These are phyloP conservation scores for Calophaca sinica DNA, from an alignment of 306 rosid species.

Conservation along the genomic window DNA sequence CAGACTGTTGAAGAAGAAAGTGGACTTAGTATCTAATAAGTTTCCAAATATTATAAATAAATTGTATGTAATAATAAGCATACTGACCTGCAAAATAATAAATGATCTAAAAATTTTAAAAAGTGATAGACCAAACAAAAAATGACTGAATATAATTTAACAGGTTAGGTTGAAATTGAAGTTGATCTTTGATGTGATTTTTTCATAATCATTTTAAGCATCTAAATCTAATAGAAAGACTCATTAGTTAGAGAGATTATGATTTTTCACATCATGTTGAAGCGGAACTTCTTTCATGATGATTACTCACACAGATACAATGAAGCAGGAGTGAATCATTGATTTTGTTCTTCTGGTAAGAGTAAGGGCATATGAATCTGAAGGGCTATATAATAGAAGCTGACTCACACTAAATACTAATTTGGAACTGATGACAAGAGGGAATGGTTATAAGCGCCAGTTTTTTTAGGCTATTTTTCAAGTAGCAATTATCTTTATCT, in stretches of 20 bases:
- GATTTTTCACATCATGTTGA: not conserved
- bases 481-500: conserved; percentile 19
- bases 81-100: conserved; percentile 29
- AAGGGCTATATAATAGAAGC: not conserved
- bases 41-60: conserved; percentile 36
- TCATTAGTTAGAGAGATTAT: conserved; percentile 22
- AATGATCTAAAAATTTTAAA: no score
- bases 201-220: not conserved
- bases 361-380: not conserved
- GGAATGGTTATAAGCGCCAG: not conserved
- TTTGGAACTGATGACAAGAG: not conserved
- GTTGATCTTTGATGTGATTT: not conserved
- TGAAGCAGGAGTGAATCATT: not conserved
- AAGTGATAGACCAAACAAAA: not conserved
- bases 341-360: conserved; percentile 15
- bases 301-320: not conserved
- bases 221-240: not conserved
- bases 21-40: conserved; percentile 32
- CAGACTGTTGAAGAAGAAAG: conserved; percentile 65
- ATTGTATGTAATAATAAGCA: conserved; percentile 41
- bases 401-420: not conserved
- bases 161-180: no score
- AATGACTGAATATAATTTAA: conserved; percentile 8
- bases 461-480: conserved; percentile 1
- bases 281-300: not conserved